phyloP scores from a whole-genome alignment of 176 grass and related monocot genomes.

The Microstegium vimineum region DNA sequence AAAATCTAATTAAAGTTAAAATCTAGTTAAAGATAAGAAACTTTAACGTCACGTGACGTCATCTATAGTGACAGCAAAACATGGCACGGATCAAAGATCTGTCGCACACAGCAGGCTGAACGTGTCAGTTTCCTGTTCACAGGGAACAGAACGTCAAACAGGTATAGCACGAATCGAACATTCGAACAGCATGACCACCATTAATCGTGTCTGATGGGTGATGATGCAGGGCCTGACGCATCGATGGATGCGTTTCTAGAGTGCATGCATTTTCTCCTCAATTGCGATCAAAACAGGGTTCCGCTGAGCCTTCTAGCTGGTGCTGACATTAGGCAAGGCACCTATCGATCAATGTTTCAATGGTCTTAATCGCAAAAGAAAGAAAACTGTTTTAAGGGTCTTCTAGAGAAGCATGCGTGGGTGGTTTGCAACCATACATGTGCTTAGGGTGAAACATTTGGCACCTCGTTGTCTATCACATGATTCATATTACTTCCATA shows the following conservation, averaged over 20 bases:
- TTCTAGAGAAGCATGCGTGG: slow-evolving; percentile 8
- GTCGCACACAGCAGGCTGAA: too few species aligned
- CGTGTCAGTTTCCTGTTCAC: not conserved
- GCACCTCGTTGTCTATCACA: slow-evolving; percentile 11
- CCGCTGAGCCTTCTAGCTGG: not conserved
- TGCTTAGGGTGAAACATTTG: slow-evolving; percentile 6
- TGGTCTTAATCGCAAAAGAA: not conserved
- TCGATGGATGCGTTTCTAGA: not conserved
- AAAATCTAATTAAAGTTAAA: too few species aligned
- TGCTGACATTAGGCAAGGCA: not conserved
- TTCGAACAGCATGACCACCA: not conserved
- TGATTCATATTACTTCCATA: not conserved
- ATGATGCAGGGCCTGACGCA: slow-evolving; percentile 28
- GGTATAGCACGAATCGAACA: not conserved
- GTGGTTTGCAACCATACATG: not conserved
- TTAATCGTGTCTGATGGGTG: not conserved
- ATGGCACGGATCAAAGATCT: too few species aligned
- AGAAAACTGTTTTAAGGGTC: not conserved
- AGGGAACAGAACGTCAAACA: not conserved
- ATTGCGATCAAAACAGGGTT: not conserved
- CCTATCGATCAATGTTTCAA: not conserved
- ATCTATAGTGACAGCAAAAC: too few species aligned
- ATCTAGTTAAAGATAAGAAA: too few species aligned
- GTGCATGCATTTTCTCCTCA: not conserved
- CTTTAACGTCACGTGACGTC: too few species aligned